These are phyloP conservation scores for Serendipita sp. DNA, from an alignment of 768 basidiomycete species.

Conservation along the genomic window DNA sequence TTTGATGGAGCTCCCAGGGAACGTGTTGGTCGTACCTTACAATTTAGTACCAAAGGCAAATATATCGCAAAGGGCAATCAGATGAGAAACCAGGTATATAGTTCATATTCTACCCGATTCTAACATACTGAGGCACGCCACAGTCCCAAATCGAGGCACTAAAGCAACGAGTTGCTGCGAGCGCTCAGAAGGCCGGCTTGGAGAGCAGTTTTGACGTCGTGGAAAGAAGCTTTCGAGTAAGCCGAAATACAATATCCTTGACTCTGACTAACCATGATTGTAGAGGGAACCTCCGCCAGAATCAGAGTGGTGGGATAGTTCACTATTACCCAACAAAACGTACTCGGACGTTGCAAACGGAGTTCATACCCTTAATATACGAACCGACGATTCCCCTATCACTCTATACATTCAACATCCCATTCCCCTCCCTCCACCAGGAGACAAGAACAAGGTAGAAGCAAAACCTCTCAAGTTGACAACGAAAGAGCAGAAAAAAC, in stretches of 20 bases:
- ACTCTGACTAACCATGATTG: neutral
- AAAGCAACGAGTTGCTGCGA: constrained; percentile 85
- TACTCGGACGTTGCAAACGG: constrained; percentile 62
- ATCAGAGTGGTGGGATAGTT: constrained; percentile 95
- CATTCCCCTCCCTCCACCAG: constrained; percentile 84
- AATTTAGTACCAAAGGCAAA: constrained; percentile 84
- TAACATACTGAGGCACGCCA: neutral
- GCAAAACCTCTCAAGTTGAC: constrained; percentile 84
- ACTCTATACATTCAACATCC: constrained; percentile 92
- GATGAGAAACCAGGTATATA: constrained; percentile 39
- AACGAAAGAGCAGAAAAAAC: constrained; percentile 96
- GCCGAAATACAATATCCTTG: constrained; percentile 12
- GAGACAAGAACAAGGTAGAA: constrained; percentile 64
- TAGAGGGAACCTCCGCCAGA: constrained; percentile 77
- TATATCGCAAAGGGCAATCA: constrained; percentile 33
- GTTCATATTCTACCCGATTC: constrained; percentile 54
- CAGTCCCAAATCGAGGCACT: constrained; percentile 72
- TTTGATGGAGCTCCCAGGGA: constrained; percentile 60
- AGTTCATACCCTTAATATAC: constrained; percentile 43
- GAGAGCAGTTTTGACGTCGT: constrained; percentile 85
- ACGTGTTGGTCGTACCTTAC: constrained; percentile 47
- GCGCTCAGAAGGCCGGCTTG: constrained; percentile 82
- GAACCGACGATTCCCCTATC: constrained; percentile 54
- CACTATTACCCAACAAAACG: constrained; percentile 59
- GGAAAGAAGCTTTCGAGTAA: constrained; percentile 75